Percentiles rank a stretch among this genome's conserved stretches.
phyloP scores from a whole-genome alignment of 2,329 filamentous ascomycete genomes.

The Magnaporthiopsis rhizophila region DNA sequence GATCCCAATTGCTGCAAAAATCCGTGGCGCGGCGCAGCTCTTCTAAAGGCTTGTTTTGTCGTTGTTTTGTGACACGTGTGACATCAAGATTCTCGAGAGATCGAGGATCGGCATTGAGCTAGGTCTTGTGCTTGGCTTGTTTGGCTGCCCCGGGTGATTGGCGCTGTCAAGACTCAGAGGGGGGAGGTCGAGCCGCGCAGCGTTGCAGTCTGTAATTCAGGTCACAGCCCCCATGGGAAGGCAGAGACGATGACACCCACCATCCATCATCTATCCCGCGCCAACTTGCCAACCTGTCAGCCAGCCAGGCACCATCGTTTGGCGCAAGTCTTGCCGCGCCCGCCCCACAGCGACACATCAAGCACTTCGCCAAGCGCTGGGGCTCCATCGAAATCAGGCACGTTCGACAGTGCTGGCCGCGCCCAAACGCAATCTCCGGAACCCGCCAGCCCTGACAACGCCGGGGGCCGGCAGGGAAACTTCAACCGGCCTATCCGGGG shows the following conservation, averaged over 20 bases:
- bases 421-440: background rate
- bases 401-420: background rate
- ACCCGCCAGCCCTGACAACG: background rate
- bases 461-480: background rate
- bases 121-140: background rate
- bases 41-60: background rate
- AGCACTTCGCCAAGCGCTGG: background rate
- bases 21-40: no score
- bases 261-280: background rate
- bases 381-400: background rate
- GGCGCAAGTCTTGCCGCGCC: background rate
- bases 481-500: background rate
- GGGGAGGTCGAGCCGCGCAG: background rate
- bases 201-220: background rate
- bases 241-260: background rate
- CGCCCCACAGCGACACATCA: background rate
- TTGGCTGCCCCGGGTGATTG: background rate
- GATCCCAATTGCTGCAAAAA: no score
- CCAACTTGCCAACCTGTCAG: background rate
- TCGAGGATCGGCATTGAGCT: background rate
- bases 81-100: background rate
- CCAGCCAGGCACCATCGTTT: background rate
- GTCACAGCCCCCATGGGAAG: no score
- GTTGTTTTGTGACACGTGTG: background rate
- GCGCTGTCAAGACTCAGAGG: background rate